A percentile compares a stretch with the other conserved stretches of the same genome.
Conservation (phyloP, 2,329 filamentous ascomycete species). For the Xylariomycetidae sp. region DNA sequence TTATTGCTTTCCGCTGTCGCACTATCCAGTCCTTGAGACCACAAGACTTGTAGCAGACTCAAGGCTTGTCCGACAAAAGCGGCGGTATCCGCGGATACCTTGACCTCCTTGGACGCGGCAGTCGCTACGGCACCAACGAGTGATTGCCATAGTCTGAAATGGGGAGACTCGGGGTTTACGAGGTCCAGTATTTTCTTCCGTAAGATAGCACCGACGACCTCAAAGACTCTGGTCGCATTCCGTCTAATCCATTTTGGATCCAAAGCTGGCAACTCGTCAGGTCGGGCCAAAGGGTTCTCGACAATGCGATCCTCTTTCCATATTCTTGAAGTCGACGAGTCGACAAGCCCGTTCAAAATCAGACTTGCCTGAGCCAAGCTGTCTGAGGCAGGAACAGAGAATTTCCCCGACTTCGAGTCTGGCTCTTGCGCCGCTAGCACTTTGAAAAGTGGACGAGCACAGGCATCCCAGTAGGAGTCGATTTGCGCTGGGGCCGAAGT, state of each 20-base stretch:
- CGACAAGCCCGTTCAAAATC: constrained; percentile 69
- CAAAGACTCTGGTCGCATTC: constrained; percentile 60
- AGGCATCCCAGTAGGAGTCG: constrained; percentile 73
- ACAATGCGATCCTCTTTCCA: constrained; percentile 73
- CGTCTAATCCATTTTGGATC: constrained; percentile 84
- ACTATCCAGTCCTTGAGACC: constrained; percentile 54
- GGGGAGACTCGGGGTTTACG: constrained; percentile 49
- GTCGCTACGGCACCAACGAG: constrained; percentile 58
- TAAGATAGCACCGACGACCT: constrained; percentile 53
- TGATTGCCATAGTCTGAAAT: constrained; percentile 52
- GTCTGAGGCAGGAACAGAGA: constrained; percentile 32
- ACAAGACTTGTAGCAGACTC: constrained; percentile 62
- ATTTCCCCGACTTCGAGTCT: constrained; percentile 26
- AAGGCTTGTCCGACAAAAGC: constrained; percentile 69
- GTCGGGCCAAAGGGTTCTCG: constrained; percentile 49
- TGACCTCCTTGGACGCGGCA: constrained; percentile 80
- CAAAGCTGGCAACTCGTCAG: constrained; percentile 74
- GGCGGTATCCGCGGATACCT: constrained; percentile 76
- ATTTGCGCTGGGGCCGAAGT: constrained; percentile 58
- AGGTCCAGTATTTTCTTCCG: constrained; percentile 57
- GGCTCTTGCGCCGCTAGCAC: constrained; percentile 40
- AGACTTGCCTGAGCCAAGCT: constrained; percentile 55
- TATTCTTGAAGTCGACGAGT: constrained; percentile 48
- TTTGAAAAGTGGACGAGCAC: constrained; percentile 59
- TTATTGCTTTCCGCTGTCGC: too few species aligned